phyloP scores from a whole-genome alignment of 2,329 filamentous ascomycete genomes.

The Scopulariopsis brevicaulis region DNA sequence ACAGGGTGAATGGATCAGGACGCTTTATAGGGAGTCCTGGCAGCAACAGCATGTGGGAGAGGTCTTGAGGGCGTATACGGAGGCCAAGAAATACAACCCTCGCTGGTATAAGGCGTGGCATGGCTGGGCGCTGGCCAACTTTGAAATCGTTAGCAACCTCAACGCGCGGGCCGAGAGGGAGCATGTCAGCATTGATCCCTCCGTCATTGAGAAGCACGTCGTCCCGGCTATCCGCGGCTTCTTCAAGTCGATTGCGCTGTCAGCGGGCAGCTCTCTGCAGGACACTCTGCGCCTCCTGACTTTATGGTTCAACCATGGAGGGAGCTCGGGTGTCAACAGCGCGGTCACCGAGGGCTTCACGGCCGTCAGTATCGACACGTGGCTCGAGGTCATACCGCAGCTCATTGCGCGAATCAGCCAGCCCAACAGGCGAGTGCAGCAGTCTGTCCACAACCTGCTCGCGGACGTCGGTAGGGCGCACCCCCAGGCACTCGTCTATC shows the following conservation, averaged over 20 bases:
- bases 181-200: conserved; percentile 38
- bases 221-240: conserved; percentile 93
- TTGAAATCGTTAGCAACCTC: conserved; percentile 86
- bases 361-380: conserved; percentile 91
- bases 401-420: conserved; percentile 97
- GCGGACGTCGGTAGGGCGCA: conserved; percentile 89
- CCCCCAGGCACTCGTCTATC: conserved; percentile 93
- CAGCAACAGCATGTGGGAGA: conserved; percentile 76
- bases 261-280: conserved; percentile 83
- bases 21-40: conserved; percentile 81
- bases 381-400: conserved; percentile 96
- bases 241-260: conserved; percentile 92
- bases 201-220: conserved; percentile 72
- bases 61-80: conserved; percentile 79
- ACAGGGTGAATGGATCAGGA: conserved; percentile 91
- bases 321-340: conserved; percentile 74
- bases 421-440: conserved; percentile 76
- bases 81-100: conserved; percentile 87
- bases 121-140: conserved; percentile 95
- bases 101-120: conserved; percentile 99
- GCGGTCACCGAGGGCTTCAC: conserved; percentile 85
- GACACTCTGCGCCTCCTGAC: conserved; percentile 88
- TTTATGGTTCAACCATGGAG: conserved; percentile 92
- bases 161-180: conserved; percentile 25
- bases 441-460: conserved; percentile 83